Conservation (phyloP, 139 green algal species). For the Chlorella sp. region DNA sequence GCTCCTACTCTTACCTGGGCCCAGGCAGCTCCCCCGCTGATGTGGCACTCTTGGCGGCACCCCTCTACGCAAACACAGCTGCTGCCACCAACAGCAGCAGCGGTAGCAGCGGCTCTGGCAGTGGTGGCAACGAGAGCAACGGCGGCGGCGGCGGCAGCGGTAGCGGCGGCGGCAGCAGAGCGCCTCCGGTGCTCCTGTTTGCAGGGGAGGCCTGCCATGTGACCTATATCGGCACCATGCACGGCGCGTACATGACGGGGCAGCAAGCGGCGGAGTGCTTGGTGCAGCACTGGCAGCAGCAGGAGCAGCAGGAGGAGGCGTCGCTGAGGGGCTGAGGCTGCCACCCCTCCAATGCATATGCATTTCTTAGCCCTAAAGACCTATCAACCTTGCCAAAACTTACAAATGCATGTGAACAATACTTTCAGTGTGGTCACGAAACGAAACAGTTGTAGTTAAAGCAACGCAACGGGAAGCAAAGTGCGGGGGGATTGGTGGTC, state of each 20-base stretch:
- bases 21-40: constrained; percentile 15
- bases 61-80: constrained; percentile 14
- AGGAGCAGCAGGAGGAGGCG: not conserved
- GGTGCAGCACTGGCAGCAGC: not conserved
- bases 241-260: constrained; percentile 33
- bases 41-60: constrained; percentile 36
- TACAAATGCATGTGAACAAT: not conserved
- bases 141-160: not conserved
- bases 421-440: too few species aligned
- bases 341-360: too few species aligned
- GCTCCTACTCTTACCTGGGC: constrained; percentile 57
- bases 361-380: too few species aligned
- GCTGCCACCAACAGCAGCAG: not conserved
- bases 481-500: too few species aligned
- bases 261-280: constrained; percentile 9
- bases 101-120: not conserved
- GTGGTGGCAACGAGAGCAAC: not conserved
- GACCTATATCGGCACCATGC: constrained; percentile 39
- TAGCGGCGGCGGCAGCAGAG: not conserved
- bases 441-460: not conserved
- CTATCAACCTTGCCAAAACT: not conserved
- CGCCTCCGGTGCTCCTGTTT: constrained; percentile 22
- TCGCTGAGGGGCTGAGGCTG: not conserved
- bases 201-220: constrained; percentile 38
- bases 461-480: not conserved